Evolutionary conservation across 352 stramenopile genomes (phyloP).

Genomic region (Phytophthora pini): DNA sequence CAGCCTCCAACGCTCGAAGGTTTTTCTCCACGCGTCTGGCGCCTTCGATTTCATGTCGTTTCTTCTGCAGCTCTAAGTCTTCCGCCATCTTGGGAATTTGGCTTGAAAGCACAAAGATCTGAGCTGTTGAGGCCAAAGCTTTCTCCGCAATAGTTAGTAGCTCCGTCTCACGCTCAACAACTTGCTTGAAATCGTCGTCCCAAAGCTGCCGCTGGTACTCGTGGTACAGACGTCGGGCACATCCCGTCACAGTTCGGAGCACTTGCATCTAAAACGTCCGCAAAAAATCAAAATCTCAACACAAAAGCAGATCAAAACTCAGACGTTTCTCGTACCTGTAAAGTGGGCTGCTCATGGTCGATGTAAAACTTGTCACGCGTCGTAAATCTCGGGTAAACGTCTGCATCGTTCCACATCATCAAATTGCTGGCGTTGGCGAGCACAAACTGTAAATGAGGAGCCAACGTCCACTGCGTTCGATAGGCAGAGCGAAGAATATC

Average conservation of each 20-base stretch:
- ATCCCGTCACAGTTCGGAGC: conserved; percentile 66
- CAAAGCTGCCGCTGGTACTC: conserved; percentile 85
- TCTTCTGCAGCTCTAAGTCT: conserved; percentile 68
- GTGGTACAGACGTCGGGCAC: conserved; percentile 65
- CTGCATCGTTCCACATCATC: conserved; percentile 84
- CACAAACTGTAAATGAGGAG: conserved; percentile 50
- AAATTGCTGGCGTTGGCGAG: conserved; percentile 76
- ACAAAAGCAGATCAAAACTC: background rate
- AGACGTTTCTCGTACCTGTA: conserved; percentile 34
- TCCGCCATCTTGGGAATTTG: conserved; percentile 48
- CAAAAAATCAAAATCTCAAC: too few species aligned
- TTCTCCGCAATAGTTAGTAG: conserved; percentile 49
- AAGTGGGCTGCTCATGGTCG: conserved; percentile 64
- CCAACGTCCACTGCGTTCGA: conserved; percentile 70
- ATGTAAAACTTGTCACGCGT: conserved; percentile 59
- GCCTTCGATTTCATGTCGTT: conserved; percentile 68
- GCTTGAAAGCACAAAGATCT: conserved; percentile 46
- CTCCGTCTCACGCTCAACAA: conserved; percentile 49
- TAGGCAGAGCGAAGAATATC: conserved; percentile 72
- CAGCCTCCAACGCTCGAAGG: conserved; percentile 53
- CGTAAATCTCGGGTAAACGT: conserved; percentile 77
- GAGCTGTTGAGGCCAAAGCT: conserved; percentile 53
- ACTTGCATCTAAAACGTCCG: conserved; percentile 66
- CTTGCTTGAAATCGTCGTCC: conserved; percentile 66
- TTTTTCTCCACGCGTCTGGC: conserved; percentile 66